Evolutionary conservation across 2,329 filamentous ascomycete genomes (phyloP), one percentile per base, ranked within the genome.

Genomic region (Fusarium sp.): DNA sequence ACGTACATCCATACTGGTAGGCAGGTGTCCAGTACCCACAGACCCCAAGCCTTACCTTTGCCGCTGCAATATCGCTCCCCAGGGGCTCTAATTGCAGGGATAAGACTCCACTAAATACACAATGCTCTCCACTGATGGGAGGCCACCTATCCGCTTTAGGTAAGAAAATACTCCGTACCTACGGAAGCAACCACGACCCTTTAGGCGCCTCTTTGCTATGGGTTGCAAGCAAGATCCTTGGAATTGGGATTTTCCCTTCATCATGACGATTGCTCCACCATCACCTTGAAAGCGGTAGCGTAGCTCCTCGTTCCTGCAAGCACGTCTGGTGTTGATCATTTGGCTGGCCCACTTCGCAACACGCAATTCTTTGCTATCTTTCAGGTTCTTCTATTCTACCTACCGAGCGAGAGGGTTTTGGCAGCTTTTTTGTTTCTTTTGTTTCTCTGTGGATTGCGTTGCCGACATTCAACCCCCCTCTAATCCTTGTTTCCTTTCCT

Each of bases 231-330:
- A 45, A 47, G 63, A 67, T 67, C 63, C 63, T 67, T 70, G 58
- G 67, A 70, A 69, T 69, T 69, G 66, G 63, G 67, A 69, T 70
- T 66, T 63, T 67, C 58, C 48, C 51, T 58, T 51, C 54, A 69
- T 70, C 58, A 70, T 69, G 67, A 67, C 63, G 56, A 63, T 46
- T 58, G 36, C 41, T 45, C 62, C 52, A 64, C 46, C 39, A 18
- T 40, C 31, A 31, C 23, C 37, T 35, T 42, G 37, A 46, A 40
- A 40, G 39, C 39, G 27, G 36, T 27, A n/a, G 23, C 17, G 25
- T 33, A 43, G 61, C 47, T 66, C 37, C 23, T 35, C 36, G 20
- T 23, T 36, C 36, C 37, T 42, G 18, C 47, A 50, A 41, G 46
- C 21, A 45, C 48, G 14, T 23, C 43, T 63, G 42, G 36, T 15